These are phyloP conservation scores for Vaccinium vitisidaea DNA, from an alignment of 148 eudicot species.

Conservation along the genomic window DNA sequence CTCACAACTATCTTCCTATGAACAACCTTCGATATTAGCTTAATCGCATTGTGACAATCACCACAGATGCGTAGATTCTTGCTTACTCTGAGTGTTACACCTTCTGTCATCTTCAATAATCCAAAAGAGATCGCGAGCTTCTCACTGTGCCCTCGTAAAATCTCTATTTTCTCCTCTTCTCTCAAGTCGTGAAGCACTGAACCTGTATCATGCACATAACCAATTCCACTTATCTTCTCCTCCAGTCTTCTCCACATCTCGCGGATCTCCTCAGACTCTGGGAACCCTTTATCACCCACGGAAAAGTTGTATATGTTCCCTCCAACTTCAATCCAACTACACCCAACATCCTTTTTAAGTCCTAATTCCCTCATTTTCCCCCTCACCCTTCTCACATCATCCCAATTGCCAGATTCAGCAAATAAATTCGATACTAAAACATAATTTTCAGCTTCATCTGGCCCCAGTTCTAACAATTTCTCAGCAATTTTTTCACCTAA, in stretches of 20 bases:
- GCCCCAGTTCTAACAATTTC: conserved; percentile 43
- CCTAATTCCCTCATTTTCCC: conserved; percentile 45
- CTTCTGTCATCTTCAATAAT: conserved; percentile 18
- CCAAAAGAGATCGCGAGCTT: conserved; percentile 34
- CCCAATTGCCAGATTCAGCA: conserved; percentile 63
- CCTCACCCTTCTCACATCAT: conserved; percentile 46
- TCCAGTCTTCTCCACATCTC: conserved; percentile 41
- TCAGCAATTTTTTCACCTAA: conserved; percentile 51
- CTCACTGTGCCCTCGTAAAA: conserved; percentile 36
- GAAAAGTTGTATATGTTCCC: conserved; percentile 42
- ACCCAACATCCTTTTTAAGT: conserved; percentile 47
- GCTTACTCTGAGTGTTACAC: conserved; percentile 26
- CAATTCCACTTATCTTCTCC: conserved; percentile 28
- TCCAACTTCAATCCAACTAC: conserved; percentile 60
- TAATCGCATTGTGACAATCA: conserved; percentile 51
- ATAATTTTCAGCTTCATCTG: conserved; percentile 47
- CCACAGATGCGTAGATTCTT: conserved; percentile 48
- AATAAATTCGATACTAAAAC: conserved; percentile 51
- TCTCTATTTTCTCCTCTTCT: conserved; percentile 36
- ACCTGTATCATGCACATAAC: conserved; percentile 38
- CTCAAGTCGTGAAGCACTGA: conserved; percentile 46
- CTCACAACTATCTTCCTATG: conserved; percentile 51
- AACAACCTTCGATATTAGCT: conserved; percentile 39
- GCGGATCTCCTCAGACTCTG: conserved; percentile 25
- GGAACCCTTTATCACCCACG: conserved; percentile 37